Base-by-base conservation (phyloP, 192 early-diverging fungal species). In the Allomyces javanicus region DNA sequence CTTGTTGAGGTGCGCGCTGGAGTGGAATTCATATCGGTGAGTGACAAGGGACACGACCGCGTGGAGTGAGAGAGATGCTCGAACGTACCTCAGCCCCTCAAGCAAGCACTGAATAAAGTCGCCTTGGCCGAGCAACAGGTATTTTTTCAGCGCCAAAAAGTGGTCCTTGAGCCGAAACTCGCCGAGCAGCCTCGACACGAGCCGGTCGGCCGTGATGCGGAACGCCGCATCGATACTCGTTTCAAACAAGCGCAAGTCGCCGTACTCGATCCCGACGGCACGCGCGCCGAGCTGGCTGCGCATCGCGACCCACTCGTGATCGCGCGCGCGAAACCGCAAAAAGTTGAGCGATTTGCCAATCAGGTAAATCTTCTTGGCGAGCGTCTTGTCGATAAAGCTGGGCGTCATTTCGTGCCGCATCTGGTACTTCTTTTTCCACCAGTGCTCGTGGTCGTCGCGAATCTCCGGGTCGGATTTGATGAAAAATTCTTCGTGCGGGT, bases 401-500 rank as follows among this genome's bases (percentile, higher is more conserved):
- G 96, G 96, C n/a, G 95, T 76, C 87, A 91, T 92, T 26, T 90
- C 84, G 25, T 79, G 70, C 10, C 81, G 75, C 40, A 95, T 79
- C 0, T 70, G 75, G 75, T 90, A 96, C 74, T 86, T 85, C n/a
- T 70, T 69, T 45, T 83, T 77, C 96, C 96, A 99, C 50, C 90
- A 73, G 68, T 89, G 84, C 50, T 58, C 50, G 50, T 58, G 17
- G 65, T 88, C 86, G 44, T 85, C 80, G 12, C 73, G 69, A 11
- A 77, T 76, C 26, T 74, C 71, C 9, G 68, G 71, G 68, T 87
- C 78, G 40, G 68, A 72, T 4, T 75, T 76, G 14, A 96, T 85
- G 73, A 96, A 99, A 68, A 95, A 99, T 74, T 99, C 96, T 26
- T 78, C 78, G 70, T 87, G 87, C 22, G 90, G 91, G 72, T 99